These are phyloP conservation scores for Dactylonectria macrodidyma DNA, from an alignment of 2,329 filamentous ascomycete species.

Conservation along the genomic window DNA sequence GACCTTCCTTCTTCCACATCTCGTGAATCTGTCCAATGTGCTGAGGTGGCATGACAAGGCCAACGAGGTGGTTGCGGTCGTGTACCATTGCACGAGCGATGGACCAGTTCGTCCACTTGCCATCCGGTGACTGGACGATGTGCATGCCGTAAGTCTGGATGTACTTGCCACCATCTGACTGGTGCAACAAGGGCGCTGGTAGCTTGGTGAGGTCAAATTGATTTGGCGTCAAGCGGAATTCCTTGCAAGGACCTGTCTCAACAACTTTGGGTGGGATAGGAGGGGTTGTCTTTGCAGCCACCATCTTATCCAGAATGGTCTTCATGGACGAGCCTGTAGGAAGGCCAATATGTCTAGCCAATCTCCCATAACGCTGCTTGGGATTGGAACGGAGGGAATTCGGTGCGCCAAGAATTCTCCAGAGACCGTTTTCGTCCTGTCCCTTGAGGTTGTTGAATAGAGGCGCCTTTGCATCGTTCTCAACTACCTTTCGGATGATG, in stretches of 20 bases:
- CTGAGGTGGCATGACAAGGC: constrained; percentile 61
- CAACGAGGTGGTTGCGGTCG: constrained; percentile 57
- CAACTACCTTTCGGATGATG: constrained; percentile 61
- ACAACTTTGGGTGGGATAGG: constrained; percentile 37
- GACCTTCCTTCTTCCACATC: constrained; percentile 61
- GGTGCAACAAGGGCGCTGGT: constrained; percentile 59
- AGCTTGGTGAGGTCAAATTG: constrained; percentile 52
- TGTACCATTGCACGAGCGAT: constrained; percentile 63
- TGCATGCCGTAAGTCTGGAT: constrained; percentile 67
- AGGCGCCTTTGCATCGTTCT: constrained; percentile 62
- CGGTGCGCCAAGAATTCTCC: constrained; percentile 64
- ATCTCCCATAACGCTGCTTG: constrained; percentile 39
- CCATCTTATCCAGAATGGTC: not conserved
- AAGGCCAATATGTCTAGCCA: constrained; percentile 59
- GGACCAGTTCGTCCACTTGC: constrained; percentile 64
- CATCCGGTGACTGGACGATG: constrained; percentile 60
- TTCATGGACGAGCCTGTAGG: constrained; percentile 33
- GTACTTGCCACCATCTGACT: constrained; percentile 64
- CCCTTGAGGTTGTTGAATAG: constrained; percentile 67
- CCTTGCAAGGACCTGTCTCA: constrained; percentile 52
- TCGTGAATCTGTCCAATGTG: constrained; percentile 63
- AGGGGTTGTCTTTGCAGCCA: constrained; percentile 47
- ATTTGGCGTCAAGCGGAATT: constrained; percentile 31
- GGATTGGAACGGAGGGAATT: constrained; percentile 56
- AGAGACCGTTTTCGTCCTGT: constrained; percentile 52